Base-by-base conservation (phyloP, 2,329 filamentous ascomycete genomes). In the Rutstroemia sp. region DNA sequence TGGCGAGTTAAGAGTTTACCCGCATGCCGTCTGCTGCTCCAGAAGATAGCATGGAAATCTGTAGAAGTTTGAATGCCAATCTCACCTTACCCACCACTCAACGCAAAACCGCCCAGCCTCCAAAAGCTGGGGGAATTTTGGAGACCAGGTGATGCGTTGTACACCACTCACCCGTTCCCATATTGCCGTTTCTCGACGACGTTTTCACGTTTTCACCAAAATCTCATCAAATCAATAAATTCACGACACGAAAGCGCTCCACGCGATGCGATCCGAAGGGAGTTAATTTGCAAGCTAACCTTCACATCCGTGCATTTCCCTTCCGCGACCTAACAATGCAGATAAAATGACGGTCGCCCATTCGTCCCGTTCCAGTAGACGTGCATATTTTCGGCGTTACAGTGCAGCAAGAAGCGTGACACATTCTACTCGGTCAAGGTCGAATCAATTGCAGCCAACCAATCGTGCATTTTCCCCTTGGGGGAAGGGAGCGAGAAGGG, bases 401-500 rank as follows among this genome's bases (percentile, higher is more conserved):
- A 47, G n/a, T 46, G 54, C 54, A 52, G 48, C 48, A 21, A 17
- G 44, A 51, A 53, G 54, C 54, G 54, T 52, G 54, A 51, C 42
- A 30, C 14, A 40, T 21, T 40, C 40, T 56, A 56, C 54, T 56
- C 54, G 54, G 54, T 56, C 47, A 49, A 38, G 54, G 40, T 56
- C 47, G 23, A 38, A 23, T 38, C 21, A 36, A 36, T 42, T 42
- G 8, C 19, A 42, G 39, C n/a, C 27, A 40, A 36, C 53, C 46
- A 51, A 56, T 56, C 25, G 34, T 21, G 25, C 16, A 19, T 42
- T 42, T 8, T 42, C 19, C 21, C 10, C 12, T 21, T 17, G 17
- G 5, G 21, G 42, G 19, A 4, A 46, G 39, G 39, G 14, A 42
- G 19, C 4, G n/a, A 7, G 39, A 42, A 42, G 39, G 39, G 19